These are phyloP conservation scores for Vavraia culicis DNA, from an alignment of 371 early-diverging fungal genomes.

Conservation along the genomic window DNA sequence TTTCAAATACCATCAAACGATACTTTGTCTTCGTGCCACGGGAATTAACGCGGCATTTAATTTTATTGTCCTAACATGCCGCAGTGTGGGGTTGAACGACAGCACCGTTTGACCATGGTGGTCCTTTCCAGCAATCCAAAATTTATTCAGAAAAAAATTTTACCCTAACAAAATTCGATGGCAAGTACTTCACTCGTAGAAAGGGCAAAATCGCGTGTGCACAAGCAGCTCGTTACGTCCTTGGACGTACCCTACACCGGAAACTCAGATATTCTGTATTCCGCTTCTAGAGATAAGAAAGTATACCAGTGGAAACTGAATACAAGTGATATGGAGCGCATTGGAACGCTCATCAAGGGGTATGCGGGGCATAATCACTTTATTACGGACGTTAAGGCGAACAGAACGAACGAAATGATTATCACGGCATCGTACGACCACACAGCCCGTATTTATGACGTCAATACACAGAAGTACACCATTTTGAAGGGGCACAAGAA, in stretches of 20 bases:
- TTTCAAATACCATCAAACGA: too few species aligned
- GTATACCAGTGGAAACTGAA: slow-evolving; percentile 13
- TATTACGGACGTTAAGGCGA: slow-evolving; percentile 13
- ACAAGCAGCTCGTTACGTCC: slow-evolving; percentile 19
- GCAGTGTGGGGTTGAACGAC: too few species aligned
- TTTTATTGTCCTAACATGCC: too few species aligned
- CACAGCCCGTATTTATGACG: slow-evolving; percentile 17
- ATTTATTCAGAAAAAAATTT: too few species aligned
- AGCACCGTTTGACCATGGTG: too few species aligned
- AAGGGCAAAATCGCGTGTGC: slow-evolving; percentile 5
- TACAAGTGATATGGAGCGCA: slow-evolving; percentile 2
- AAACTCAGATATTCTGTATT: slow-evolving; percentile 6
- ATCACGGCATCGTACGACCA: slow-evolving; percentile 20
- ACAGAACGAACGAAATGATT: slow-evolving; percentile 9
- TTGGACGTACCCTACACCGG: slow-evolving; percentile 1
- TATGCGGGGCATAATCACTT: slow-evolving; percentile 13
- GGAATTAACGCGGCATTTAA: too few species aligned
- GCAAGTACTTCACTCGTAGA: slow-evolving; percentile 11
- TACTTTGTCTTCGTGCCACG: too few species aligned
- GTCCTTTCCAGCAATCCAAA: too few species aligned
- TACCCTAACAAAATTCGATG: slow-evolving; percentile 18
- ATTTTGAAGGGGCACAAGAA: slow-evolving; percentile 19
- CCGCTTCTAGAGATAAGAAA: slow-evolving; percentile 22
- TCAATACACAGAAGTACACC: slow-evolving; percentile 1
- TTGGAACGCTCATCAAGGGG: slow-evolving; percentile 12